These are phyloP conservation scores for Pistacia atlantica DNA, from an alignment of 345 rosid genomes.

Conservation along the genomic window DNA sequence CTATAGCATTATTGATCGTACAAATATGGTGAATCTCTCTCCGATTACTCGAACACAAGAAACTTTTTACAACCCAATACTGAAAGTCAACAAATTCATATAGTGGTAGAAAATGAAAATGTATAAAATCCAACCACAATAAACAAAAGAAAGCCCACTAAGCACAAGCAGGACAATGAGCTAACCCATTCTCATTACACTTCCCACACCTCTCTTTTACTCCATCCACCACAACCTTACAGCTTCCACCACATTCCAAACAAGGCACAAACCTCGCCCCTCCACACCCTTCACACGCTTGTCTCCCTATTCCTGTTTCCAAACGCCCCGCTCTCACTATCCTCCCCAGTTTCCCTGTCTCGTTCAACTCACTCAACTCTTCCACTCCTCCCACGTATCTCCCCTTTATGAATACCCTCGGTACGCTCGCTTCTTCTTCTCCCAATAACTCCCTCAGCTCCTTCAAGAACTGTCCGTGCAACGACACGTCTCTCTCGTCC, in stretches of 20 bases:
- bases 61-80: too few relatives aligned
- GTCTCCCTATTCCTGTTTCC: conserved; percentile 69
- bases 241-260: conserved; percentile 83
- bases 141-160: too few relatives aligned
- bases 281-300: conserved; percentile 84
- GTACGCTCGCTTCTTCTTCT: conserved; percentile 59
- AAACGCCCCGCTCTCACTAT: conserved; percentile 64
- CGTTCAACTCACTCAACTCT: conserved; percentile 68
- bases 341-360: conserved; percentile 66
- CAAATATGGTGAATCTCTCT: too few relatives aligned
- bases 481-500: conserved; percentile 88
- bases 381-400: conserved; percentile 82
- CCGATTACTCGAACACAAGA: too few relatives aligned
- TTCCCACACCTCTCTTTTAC: conserved; percentile 60
- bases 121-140: too few relatives aligned
- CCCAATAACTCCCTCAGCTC: conserved; percentile 64
- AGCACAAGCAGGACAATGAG: conserved; percentile 72
- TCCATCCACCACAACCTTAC: conserved; percentile 61
- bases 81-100: too few relatives aligned
- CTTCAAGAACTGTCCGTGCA: conserved; percentile 66
- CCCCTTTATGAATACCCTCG: conserved; percentile 84
- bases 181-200: conserved; percentile 90
- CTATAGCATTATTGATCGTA: too few relatives aligned
- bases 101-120: too few relatives aligned
- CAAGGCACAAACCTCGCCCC: conserved; percentile 91